Evolutionary conservation across 2,329 filamentous ascomycete genomes (phyloP).

Genomic region (Mariannaea elegans): DNA sequence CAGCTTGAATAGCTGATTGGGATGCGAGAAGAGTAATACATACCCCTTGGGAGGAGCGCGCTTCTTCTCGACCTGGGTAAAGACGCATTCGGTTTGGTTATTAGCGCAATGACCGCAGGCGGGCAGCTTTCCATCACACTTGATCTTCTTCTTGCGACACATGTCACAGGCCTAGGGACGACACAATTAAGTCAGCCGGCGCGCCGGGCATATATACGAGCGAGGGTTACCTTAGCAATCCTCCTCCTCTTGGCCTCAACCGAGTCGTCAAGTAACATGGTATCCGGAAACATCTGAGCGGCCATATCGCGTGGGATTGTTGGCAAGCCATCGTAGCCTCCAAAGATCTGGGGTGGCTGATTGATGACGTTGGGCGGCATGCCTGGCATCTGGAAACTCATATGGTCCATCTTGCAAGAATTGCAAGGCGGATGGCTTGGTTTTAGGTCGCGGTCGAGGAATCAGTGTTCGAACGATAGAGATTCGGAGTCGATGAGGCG

Average conservation of each 20-base stretch:
- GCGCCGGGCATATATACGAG: neutral
- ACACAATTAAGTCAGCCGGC: conserved; percentile 25
- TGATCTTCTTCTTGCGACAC: conserved; percentile 97
- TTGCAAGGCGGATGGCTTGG: neutral
- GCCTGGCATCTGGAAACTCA: conserved; percentile 67
- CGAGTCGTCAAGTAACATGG: conserved; percentile 67
- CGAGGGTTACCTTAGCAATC: conserved; percentile 77
- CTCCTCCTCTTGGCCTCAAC: conserved; percentile 89
- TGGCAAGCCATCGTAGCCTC: conserved; percentile 69
- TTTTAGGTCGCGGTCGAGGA: neutral
- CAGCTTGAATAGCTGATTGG: neutral
- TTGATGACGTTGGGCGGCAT: conserved; percentile 70
- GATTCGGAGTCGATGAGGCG: neutral
- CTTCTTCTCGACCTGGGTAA: conserved; percentile 99
- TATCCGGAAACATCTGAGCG: conserved; percentile 68
- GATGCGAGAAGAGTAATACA: conserved; percentile 34
- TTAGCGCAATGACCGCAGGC: conserved; percentile 96
- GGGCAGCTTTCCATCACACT: conserved; percentile 96
- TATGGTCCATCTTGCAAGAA: conserved; percentile 52
- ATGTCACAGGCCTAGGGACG: conserved; percentile 82
- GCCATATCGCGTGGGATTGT: conserved; percentile 65
- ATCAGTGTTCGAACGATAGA: conserved; percentile 7
- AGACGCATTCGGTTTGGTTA: conserved; percentile 97
- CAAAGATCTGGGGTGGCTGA: conserved; percentile 75
- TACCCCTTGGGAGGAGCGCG: conserved; percentile 96